Evolutionary conservation across 140 eudicot species (phyloP).

Genomic region (Cichorium intybus): DNA sequence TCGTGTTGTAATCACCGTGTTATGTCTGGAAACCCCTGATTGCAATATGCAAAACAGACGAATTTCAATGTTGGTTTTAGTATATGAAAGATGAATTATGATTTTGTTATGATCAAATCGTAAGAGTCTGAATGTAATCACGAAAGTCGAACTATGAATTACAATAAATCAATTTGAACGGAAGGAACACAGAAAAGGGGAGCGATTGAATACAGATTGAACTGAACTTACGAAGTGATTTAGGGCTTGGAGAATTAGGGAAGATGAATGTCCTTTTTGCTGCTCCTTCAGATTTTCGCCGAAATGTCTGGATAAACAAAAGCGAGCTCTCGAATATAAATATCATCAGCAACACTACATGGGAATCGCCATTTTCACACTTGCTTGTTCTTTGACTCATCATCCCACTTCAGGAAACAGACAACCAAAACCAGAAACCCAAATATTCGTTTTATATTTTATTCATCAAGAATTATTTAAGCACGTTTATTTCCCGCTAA

Average conservation of each 20-base stretch:
- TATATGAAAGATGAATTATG: not conserved
- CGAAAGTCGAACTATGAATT: not conserved
- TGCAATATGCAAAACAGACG: not conserved
- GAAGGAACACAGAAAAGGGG: not conserved
- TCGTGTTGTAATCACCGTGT: not conserved
- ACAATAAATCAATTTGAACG: not conserved
- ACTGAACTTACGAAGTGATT: constrained; percentile 6
- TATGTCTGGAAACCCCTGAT: not conserved
- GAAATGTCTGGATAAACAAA: constrained; percentile 4
- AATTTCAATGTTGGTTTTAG: not conserved
- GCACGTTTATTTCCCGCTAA: not conserved
- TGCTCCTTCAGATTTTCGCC: constrained; percentile 11
- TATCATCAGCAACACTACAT: not conserved
- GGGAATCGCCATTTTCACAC: constrained; percentile 7
- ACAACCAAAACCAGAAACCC: not conserved
- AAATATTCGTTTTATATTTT: not conserved
- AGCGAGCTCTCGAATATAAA: not conserved
- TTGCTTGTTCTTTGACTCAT: not conserved
- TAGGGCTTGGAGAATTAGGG: constrained; percentile 1
- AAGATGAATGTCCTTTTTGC: not conserved
- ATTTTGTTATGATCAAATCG: not conserved
- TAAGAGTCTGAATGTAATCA: not conserved
- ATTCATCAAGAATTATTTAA: not conserved
- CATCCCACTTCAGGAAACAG: not conserved
- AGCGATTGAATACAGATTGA: not conserved